Base-by-base conservation (phyloP, 768 basidiomycete species). In the Trametes coccinea region DNA sequence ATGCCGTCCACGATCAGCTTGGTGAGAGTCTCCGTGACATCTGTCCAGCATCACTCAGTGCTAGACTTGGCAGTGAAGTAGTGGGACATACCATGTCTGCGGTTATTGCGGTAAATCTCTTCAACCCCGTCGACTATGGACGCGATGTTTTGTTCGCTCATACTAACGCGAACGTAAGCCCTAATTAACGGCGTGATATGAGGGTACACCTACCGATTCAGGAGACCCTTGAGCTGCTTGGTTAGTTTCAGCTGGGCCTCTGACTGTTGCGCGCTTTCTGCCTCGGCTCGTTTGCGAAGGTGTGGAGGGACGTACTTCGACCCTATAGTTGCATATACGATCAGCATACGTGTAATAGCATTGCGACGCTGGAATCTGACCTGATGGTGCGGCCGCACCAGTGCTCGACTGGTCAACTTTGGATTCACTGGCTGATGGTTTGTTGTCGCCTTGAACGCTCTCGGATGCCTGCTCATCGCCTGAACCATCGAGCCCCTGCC, bases 71-170 rank as follows among this genome's bases (percentile, higher is more conserved):
- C 3, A 49, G 27, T 14, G 14, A 13, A 4, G 4, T 1, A 14
- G 48, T 16, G 44, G 17, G 41, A 66, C 78, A 45, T 55, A 93
- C 94, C 92, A 72, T 96, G 85, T 56, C 95, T 82, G 45, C 87
- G 78, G 73, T 93, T 76, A 30, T 84, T 84, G 54, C 91, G 81
- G 70, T 95, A 96, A 10, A 92, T 70, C 3, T 82, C 85, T 69
- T 95, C 93, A 13, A 95, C 76, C 41, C 83, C 82, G 45, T 84
- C 84, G 16, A 95, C 68, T 30, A 96, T 90, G 0, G 83, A 80
- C 2, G 82, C 78, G 58, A 96, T 88, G 63, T 95, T 97, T 71
- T 89, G 90, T 73, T 98, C 95, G 65, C 89, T 93, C 86, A 96
- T 82, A 65, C 94, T 95, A 65, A 45, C n/a, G 33, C 39, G 60